Conservation (phyloP, 1,139 yeast genomes). For the Diutina pseudorugosa region DNA sequence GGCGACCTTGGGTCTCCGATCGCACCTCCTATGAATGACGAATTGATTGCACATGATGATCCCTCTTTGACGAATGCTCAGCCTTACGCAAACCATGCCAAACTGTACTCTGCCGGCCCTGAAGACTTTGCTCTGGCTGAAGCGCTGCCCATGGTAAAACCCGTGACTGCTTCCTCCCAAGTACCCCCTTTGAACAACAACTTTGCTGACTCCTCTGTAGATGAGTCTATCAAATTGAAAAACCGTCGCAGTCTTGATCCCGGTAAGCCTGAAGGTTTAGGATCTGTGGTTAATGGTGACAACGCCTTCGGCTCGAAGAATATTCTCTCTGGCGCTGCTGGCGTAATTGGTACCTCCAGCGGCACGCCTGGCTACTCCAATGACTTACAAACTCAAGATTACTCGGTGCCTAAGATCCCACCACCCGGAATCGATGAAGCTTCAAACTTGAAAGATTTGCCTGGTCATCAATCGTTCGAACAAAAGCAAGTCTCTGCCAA, state of each 20-base stretch:
- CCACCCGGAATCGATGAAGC: not conserved
- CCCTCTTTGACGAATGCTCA: not conserved
- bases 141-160: conserved; percentile 2
- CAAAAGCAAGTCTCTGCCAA: not conserved
- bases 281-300: not conserved
- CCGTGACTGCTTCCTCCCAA: not conserved
- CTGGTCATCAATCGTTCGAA: not conserved
- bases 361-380: not conserved
- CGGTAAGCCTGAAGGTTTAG: not conserved
- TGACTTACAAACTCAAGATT: not conserved
- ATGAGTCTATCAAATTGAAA: not conserved
- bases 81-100: conserved; percentile 14
- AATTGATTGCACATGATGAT: not conserved
- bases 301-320: not conserved
- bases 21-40: not conserved
- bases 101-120: conserved; percentile 29
- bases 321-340: not conserved
- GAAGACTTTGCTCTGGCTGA: conserved; percentile 16
- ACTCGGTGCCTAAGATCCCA: not conserved
- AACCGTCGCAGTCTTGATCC: conserved; percentile 1
- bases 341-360: not conserved
- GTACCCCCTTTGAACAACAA: not conserved
- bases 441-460: not conserved
- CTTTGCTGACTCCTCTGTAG: not conserved
- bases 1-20: conserved; percentile 4